phyloP scores from a whole-genome alignment of 176 grass and related monocot species.

The Musa schizocarpa region DNA sequence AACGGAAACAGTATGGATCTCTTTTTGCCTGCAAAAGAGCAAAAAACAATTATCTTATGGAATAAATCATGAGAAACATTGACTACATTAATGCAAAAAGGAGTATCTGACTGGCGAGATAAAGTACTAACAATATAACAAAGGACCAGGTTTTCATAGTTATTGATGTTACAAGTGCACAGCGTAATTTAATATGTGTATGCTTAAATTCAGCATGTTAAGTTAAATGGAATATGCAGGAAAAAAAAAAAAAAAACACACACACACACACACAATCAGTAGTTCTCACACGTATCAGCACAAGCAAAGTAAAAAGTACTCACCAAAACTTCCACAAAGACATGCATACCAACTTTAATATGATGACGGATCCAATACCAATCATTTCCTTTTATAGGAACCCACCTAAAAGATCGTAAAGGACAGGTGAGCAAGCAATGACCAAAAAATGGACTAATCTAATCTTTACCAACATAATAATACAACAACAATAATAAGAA shows the following conservation, averaged over 20 bases:
- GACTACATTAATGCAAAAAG: background rate
- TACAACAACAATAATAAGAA: background rate
- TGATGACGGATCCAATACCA: conserved; percentile 99
- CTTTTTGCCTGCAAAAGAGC: conserved; percentile 58
- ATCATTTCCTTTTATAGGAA: conserved; percentile 94
- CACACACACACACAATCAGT: no score
- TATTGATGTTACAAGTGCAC: background rate
- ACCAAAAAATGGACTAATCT: background rate
- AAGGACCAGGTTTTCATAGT: background rate
- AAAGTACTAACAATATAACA: background rate
- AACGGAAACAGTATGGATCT: conserved; percentile 81
- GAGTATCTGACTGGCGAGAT: background rate
- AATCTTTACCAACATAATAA: background rate
- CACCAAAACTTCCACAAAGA: conserved; percentile 81
- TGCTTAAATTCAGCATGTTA: no score
- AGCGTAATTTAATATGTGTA: no score
- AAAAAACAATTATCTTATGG: background rate
- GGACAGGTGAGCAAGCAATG: background rate
- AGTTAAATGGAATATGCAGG: no score
- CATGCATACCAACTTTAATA: conserved; percentile 87
- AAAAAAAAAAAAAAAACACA: background rate
- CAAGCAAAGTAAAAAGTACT: conserved; percentile 23
- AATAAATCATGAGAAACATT: background rate
- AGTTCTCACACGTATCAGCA: background rate
- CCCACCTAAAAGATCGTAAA: conserved; percentile 53